Evolutionary conservation across 2,329 filamentous ascomycete genomes (phyloP).

Genomic region (Fusarium pininemorale): DNA sequence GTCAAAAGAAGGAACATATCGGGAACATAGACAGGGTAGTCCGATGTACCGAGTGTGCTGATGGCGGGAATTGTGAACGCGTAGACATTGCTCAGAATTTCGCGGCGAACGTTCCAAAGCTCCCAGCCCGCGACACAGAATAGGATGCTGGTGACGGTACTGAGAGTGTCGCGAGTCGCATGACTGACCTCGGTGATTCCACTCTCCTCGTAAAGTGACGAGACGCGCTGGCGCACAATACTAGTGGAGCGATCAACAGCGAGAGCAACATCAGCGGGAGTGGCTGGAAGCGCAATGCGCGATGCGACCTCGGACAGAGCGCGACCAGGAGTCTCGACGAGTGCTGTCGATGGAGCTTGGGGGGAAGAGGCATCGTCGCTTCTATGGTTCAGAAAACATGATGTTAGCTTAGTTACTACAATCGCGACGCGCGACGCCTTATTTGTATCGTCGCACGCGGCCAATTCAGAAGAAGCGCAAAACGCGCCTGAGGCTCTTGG

Average conservation of each 20-base stretch:
- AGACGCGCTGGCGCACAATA: slow-evolving; percentile 72
- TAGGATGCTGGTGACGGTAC: slow-evolving; percentile 77
- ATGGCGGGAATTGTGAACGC: slow-evolving; percentile 77
- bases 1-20: slow-evolving; percentile 84
- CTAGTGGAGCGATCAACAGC: slow-evolving; percentile 77
- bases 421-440: slow-evolving; percentile 1
- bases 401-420: slow-evolving; percentile 24
- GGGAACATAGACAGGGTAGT: slow-evolving; percentile 73
- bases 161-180: slow-evolving; percentile 73
- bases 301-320: slow-evolving; percentile 62
- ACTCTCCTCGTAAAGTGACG: slow-evolving; percentile 70
- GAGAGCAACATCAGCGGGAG: slow-evolving; percentile 79
- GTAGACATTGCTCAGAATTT: slow-evolving; percentile 76
- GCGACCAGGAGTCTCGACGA: slow-evolving; percentile 61
- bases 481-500: slow-evolving; percentile 14
- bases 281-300: slow-evolving; percentile 79
- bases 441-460: slow-evolving; percentile 4
- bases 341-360: slow-evolving; percentile 53
- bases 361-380: slow-evolving; percentile 43
- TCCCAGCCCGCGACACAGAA: slow-evolving; percentile 75
- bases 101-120: slow-evolving; percentile 72
- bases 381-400: slow-evolving; percentile 23
- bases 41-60: slow-evolving; percentile 61
- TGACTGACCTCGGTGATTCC: slow-evolving; percentile 73
- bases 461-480: slow-evolving; percentile 7